Evolutionary conservation across 208 protist genomes (phyloP).

Genomic region (Acanthamoeba sp.): DNA sequence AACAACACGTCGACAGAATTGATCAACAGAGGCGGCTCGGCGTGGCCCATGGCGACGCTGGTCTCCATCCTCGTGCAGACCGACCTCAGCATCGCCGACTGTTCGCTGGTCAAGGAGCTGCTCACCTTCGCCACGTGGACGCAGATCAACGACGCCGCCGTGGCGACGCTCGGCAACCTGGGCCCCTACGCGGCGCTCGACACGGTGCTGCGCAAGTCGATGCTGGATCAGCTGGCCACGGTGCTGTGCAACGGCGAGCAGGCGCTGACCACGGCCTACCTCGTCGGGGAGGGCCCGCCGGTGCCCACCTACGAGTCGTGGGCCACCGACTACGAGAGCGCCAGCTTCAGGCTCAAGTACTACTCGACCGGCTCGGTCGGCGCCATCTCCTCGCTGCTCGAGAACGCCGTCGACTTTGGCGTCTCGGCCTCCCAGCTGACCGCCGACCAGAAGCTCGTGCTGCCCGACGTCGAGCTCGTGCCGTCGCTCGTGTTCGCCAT

Average conservation of each 20-base stretch:
- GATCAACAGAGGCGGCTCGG: conserved; percentile 19
- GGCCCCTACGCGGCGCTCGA: not conserved
- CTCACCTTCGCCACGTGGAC: conserved; percentile 16
- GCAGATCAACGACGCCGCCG: conserved; percentile 42
- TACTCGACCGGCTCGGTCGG: not conserved
- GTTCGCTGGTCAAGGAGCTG: conserved; percentile 47
- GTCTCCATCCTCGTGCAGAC: not conserved
- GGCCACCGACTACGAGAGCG: conserved; percentile 45
- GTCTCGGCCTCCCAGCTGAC: not conserved
- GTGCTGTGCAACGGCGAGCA: not conserved
- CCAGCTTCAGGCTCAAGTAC: conserved; percentile 55
- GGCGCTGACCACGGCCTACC: conserved; percentile 54
- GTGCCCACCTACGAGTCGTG: conserved; percentile 43
- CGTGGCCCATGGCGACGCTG: not conserved
- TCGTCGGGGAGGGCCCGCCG: not conserved
- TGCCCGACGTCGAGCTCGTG: conserved; percentile 3
- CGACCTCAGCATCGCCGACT: not conserved
- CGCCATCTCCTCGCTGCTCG: not conserved
- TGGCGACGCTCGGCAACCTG: not conserved
- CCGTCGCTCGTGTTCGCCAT: not conserved
- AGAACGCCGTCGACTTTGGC: conserved; percentile 22
- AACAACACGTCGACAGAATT: not conserved
- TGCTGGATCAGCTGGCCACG: conserved; percentile 4
- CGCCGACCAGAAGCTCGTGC: not conserved
- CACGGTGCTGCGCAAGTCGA: not conserved